Evolutionary conservation across 2,329 filamentous ascomycete species (phyloP).

Genomic region (Clathrospora elynae): DNA sequence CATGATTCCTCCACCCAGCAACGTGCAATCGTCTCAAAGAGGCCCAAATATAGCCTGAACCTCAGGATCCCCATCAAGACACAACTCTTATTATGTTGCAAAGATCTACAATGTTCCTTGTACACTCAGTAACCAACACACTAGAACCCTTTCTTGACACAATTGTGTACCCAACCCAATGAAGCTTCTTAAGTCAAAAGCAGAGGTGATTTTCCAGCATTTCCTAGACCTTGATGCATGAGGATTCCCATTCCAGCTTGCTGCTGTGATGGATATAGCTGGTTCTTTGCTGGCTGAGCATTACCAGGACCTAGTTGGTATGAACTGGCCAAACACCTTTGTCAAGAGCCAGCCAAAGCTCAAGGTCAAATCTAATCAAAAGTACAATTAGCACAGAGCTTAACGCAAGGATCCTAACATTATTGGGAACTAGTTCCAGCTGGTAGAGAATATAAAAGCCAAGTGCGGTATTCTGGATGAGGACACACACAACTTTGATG

Average conservation of each 20-base stretch:
- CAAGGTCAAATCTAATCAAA: slow-evolving; percentile 12
- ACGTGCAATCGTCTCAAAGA: not conserved
- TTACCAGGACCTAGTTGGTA: slow-evolving; percentile 10
- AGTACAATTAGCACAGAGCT: slow-evolving; percentile 9
- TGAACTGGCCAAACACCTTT: slow-evolving; percentile 6
- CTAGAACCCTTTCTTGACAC: no score
- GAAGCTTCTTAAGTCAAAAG: no score
- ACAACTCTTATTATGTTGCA: not conserved
- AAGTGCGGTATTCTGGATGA: not conserved
- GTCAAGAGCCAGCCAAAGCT: slow-evolving; percentile 6
- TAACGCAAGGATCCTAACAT: slow-evolving; percentile 11
- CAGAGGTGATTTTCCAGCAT: no score
- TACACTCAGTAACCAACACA: not conserved
- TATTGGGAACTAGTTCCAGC: slow-evolving; percentile 4
- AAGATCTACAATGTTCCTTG: not conserved
- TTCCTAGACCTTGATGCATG: no score
- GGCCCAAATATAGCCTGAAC: slow-evolving; percentile 1
- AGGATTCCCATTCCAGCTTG: no score
- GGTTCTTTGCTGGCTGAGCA: not conserved
- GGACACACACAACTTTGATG: not conserved
- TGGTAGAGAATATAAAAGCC: not conserved
- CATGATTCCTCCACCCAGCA: not conserved
- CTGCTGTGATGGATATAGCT: no score
- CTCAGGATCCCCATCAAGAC: not conserved
- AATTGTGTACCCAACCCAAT: no score